Evolutionary conservation across 495 filamentous ascomycete genomes (phyloP).

Genomic region (Neurospora sublineolata): DNA sequence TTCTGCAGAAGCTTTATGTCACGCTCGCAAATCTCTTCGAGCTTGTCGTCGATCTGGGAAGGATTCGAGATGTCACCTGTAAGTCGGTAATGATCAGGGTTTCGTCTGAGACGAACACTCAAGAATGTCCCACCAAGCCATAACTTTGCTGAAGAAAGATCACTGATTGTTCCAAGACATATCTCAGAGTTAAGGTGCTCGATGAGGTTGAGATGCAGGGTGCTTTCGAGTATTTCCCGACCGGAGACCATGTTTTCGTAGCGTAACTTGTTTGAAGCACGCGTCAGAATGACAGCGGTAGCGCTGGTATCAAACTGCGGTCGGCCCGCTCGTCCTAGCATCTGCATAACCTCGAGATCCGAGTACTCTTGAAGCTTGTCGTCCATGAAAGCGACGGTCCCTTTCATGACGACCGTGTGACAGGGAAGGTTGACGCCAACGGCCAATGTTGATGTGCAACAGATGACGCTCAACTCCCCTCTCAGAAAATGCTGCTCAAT

Average conservation of each 20-base stretch:
- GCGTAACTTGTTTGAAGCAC: constrained; percentile 48
- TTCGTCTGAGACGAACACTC: constrained; percentile 66
- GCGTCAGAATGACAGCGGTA: constrained; percentile 78
- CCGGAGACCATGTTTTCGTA: constrained; percentile 83
- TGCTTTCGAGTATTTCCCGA: constrained; percentile 75
- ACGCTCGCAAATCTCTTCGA: constrained; percentile 72
- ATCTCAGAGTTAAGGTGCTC: constrained; percentile 95
- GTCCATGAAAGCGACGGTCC: constrained; percentile 63
- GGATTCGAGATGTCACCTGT: constrained; percentile 36
- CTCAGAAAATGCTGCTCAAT: constrained; percentile 66
- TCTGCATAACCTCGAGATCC: constrained; percentile 94
- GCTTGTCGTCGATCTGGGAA: constrained; percentile 49
- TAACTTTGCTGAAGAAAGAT: constrained; percentile 56
- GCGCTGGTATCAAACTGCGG: constrained; percentile 87
- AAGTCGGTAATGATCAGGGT: constrained; percentile 70
- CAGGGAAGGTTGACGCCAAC: constrained; percentile 92
- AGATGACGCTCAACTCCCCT: constrained; percentile 76
- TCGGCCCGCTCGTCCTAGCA: constrained; percentile 86
- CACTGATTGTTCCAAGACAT: constrained; percentile 65
- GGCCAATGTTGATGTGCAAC: constrained; percentile 88
- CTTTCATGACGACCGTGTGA: constrained; percentile 87
- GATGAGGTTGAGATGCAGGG: constrained; percentile 74
- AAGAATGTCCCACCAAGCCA: constrained; percentile 88
- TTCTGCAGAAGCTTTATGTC: constrained; percentile 62
- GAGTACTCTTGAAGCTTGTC: constrained; percentile 61